phyloP scores from a whole-genome alignment of 2,329 filamentous ascomycete genomes.

The Phyllosticta citribraziliensis region DNA sequence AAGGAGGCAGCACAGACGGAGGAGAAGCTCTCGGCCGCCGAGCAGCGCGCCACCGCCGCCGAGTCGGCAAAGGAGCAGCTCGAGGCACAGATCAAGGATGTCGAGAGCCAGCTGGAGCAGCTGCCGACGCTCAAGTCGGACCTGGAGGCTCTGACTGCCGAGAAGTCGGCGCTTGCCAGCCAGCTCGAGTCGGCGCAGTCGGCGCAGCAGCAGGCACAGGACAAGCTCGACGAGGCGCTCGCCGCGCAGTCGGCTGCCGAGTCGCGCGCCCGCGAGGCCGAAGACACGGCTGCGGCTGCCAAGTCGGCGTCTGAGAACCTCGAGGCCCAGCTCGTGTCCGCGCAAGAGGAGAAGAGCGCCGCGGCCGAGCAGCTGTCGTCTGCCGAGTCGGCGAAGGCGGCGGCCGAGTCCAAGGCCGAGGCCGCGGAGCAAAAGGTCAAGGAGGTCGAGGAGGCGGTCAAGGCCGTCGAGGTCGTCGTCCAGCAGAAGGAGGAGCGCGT shows the following conservation, averaged over 20 bases:
- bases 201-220: background rate
- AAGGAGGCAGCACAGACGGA: slow-evolving; percentile 4
- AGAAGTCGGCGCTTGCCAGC: background rate
- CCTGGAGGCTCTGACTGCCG: background rate
- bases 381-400: slow-evolving; percentile 4
- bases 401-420: slow-evolving; percentile 6
- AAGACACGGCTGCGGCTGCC: background rate
- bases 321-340: slow-evolving; percentile 1
- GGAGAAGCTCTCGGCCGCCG: slow-evolving; percentile 6
- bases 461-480: background rate
- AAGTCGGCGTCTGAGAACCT: slow-evolving; percentile 1
- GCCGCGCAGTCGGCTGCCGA: background rate
- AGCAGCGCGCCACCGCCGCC: slow-evolving; percentile 2
- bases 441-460: background rate
- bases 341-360: slow-evolving; percentile 6
- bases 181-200: background rate
- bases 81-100: slow-evolving; percentile 5
- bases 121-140: background rate
- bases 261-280: background rate
- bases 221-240: slow-evolving; percentile 8
- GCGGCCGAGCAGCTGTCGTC: slow-evolving; percentile 8
- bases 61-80: background rate
- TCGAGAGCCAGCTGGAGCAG: slow-evolving; percentile 7
- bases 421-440: slow-evolving; percentile 11
- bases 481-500: slow-evolving; percentile 15